Evolutionary conservation across 2,329 filamentous ascomycete species (phyloP), one percentile per base, ranked within the genome.

Genomic region (Shiraia sp.): DNA sequence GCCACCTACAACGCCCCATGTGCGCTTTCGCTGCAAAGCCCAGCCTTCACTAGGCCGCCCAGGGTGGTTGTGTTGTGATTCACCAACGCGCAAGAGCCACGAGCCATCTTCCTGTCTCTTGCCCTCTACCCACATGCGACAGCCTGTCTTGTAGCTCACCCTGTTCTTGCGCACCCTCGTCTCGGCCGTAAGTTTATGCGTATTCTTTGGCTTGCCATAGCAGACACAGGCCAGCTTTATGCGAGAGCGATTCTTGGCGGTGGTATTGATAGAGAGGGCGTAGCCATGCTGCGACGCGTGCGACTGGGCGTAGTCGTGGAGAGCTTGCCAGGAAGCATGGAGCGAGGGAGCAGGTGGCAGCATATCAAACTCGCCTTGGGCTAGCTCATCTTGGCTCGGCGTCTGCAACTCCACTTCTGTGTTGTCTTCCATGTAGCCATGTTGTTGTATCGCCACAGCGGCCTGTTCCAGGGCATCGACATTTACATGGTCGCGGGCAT

Each of bases 151-250:
- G 32, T 60, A 58, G 45, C 60, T 64, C 26, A 61, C 55, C 22
- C 65, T 47, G 32, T 65, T 65, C 49, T 66, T 68, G 26, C 65
- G 42, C 16, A 67, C 50, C 15, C 65, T 48, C 22, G 63, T 66
- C 43, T 66, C 65, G n/a, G 59, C 49, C 2, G 65, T 67, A 16
- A 68, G 55, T 30, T 67, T 65, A 36, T 66, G 65, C 2, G 63
- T 68, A 30, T 68, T 68, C 50, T 67, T 68, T 3, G 63, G 61
- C 24, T 50, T 47, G 14, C 65, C 65, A 33, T 65, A 67, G 55
- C 65, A 67, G 15, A 67, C 63, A 37, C 65, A 68, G 24, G 63
- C 63, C 10, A 68, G 55, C 45, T 67, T 68, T 43, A 67, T 64
- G 29, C 63, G 60, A 7, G 59, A 62, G 9, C 63, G 59, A 41